phyloP scores from a whole-genome alignment of 495 filamentous ascomycete genomes.

The Rhypophila decipiens region DNA sequence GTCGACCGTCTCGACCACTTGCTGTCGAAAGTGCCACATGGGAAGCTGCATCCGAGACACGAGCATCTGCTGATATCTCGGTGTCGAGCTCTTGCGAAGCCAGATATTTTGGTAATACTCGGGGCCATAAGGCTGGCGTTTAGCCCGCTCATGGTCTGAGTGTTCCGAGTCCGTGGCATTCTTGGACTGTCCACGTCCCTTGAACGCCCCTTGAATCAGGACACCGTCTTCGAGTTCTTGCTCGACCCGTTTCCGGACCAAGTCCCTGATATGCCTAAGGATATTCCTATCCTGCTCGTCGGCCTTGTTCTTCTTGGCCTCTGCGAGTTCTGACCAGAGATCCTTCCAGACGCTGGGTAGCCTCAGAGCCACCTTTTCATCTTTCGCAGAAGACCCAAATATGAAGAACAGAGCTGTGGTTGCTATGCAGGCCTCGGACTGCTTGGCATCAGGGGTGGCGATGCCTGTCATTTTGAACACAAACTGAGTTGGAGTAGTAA shows the following conservation, averaged over 20 bases:
- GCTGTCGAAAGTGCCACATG: slow-evolving; percentile 77
- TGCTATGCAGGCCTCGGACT: slow-evolving; percentile 81
- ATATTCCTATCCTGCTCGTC: slow-evolving; percentile 61
- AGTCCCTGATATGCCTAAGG: slow-evolving; percentile 54
- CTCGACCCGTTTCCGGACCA: slow-evolving; percentile 52
- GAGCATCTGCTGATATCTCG: slow-evolving; percentile 55
- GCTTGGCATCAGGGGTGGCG: slow-evolving; percentile 66
- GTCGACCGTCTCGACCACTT: slow-evolving; percentile 67
- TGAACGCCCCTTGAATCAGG: slow-evolving; percentile 63
- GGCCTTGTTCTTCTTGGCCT: slow-evolving; percentile 57
- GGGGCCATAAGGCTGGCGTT: slow-evolving; percentile 22
- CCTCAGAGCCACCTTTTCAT: slow-evolving; percentile 76
- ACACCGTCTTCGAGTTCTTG: slow-evolving; percentile 65
- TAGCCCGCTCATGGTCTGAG: slow-evolving; percentile 31
- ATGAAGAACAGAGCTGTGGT: slow-evolving; percentile 76
- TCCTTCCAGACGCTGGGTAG: slow-evolving; percentile 78
- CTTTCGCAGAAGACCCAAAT: slow-evolving; percentile 67
- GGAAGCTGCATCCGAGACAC: slow-evolving; percentile 65
- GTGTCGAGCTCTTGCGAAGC: slow-evolving; percentile 57
- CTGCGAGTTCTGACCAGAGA: slow-evolving; percentile 73
- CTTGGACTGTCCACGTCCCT: slow-evolving; percentile 52
- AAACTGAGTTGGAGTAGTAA: slow-evolving; percentile 32
- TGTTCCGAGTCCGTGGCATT: slow-evolving; percentile 41
- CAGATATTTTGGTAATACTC: slow-evolving; percentile 59
- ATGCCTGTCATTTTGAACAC: slow-evolving; percentile 65